Conservation (phyloP, 495 filamentous ascomycete genomes). For the Antarctomyces pellizariae region DNA sequence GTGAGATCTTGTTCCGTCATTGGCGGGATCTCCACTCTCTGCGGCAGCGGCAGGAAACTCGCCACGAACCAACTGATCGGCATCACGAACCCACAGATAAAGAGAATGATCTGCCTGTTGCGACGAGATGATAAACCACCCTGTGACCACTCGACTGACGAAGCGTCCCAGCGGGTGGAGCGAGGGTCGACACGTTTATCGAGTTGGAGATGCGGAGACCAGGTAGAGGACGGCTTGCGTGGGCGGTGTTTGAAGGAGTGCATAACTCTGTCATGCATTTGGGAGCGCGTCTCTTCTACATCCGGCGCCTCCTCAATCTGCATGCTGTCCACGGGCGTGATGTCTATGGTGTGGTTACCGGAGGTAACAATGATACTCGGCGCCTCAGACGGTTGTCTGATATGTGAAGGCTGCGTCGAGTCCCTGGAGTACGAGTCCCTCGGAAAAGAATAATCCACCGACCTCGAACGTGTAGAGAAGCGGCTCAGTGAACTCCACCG, state of each 20-base stretch:
- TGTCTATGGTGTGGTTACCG: background rate
- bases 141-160: conserved; percentile 40
- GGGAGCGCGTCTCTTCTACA: background rate
- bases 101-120: conserved; percentile 69
- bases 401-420: no score
- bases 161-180: conserved; percentile 41
- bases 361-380: background rate
- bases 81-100: conserved; percentile 68
- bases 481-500: conserved; percentile 9
- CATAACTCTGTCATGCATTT: background rate
- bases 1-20: conserved; percentile 10
- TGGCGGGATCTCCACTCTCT: no score
- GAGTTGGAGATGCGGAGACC: conserved; percentile 50
- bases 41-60: conserved; percentile 57
- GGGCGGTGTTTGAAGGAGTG: background rate
- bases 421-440: conserved; percentile 5
- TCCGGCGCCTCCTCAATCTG: background rate
- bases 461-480: conserved; percentile 5
- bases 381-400: no score
- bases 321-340: background rate
- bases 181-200: conserved; percentile 33
- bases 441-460: conserved; percentile 5
- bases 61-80: conserved; percentile 84
- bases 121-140: conserved; percentile 36
- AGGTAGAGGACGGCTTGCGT: conserved; percentile 31